Percentiles rank a stretch among this genome's conserved stretches.
phyloP scores from a whole-genome alignment of 106 monocot genomes.

The Narthecium ossifragum region DNA sequence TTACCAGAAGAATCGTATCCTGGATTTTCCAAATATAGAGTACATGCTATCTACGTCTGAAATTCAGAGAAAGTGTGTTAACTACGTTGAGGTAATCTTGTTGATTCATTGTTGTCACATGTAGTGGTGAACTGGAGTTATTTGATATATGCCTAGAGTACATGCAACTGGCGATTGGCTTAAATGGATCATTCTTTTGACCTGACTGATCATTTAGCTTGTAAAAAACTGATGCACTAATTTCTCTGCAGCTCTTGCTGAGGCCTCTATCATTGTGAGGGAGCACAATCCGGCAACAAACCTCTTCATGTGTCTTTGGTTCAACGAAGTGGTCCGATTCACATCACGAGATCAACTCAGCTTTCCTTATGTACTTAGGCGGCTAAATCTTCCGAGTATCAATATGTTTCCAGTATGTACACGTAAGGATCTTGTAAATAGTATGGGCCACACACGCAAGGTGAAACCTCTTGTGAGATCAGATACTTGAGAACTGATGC shows the following conservation, averaged over 20 bases:
- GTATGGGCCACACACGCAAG: constrained; percentile 76
- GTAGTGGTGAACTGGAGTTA: too few species aligned
- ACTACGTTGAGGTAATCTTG: too few species aligned
- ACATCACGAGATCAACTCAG: constrained; percentile 95
- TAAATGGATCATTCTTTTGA: too few species aligned
- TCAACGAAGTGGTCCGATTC: constrained; percentile 91
- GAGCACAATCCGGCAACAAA: constrained; percentile 73
- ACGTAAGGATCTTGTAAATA: constrained; percentile 86
- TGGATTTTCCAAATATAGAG: too few species aligned
- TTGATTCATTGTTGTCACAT: too few species aligned
- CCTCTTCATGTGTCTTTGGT: constrained; percentile 37
- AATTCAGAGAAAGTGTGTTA: too few species aligned
- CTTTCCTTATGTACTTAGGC: constrained; percentile 73
- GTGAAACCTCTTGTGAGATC: constrained; percentile 61
- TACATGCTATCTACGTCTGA: too few species aligned
- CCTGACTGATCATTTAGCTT: too few species aligned
- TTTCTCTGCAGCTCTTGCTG: constrained; percentile 66
- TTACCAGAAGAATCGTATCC: too few species aligned
- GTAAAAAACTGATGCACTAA: not conserved
- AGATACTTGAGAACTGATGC: constrained; percentile 10
- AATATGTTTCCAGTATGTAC: constrained; percentile 86
- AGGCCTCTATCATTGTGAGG: constrained; percentile 89
- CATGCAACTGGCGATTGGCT: too few species aligned
- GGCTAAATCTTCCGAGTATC: constrained; percentile 38
- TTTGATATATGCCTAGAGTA: too few species aligned